Conservation (phyloP, 805 yeast genomes). For the Yamadazyma takamatsuzukensis region DNA sequence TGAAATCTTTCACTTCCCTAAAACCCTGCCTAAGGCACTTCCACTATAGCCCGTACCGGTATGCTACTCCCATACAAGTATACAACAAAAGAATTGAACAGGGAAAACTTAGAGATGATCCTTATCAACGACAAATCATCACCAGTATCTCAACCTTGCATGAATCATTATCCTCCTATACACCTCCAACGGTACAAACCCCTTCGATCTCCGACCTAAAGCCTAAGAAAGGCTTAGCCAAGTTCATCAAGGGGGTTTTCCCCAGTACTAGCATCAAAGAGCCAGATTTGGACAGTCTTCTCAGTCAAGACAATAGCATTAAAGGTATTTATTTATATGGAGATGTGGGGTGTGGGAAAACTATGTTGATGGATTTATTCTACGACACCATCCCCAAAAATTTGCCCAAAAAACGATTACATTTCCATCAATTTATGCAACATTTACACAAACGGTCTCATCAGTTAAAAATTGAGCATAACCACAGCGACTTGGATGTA, state of each 20-base stretch:
- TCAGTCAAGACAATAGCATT: slow-evolving; percentile 30
- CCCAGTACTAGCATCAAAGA: slow-evolving; percentile 4
- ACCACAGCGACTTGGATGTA: slow-evolving; percentile 63
- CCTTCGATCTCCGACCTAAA: slow-evolving; percentile 52
- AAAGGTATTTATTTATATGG: slow-evolving; percentile 94
- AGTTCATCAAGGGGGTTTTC: slow-evolving; percentile 22
- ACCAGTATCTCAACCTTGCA: slow-evolving; percentile 59
- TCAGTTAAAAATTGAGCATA: slow-evolving; percentile 59
- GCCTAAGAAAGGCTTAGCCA: slow-evolving; percentile 45
- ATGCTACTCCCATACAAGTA: slow-evolving; percentile 38
- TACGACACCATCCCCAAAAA: slow-evolving; percentile 78
- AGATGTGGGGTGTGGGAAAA: slow-evolving; percentile 98
- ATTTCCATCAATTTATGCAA: slow-evolving; percentile 98
- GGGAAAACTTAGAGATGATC: slow-evolving; percentile 64
- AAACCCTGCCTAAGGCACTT: no score
- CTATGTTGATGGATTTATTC: slow-evolving; percentile 96
- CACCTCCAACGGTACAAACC: slow-evolving; percentile 55
- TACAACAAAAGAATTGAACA: slow-evolving; percentile 47
- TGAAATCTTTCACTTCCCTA: no score
- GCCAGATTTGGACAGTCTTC: slow-evolving; percentile 8
- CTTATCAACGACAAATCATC: slow-evolving; percentile 74
- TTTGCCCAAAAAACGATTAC: slow-evolving; percentile 75
- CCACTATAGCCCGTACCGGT: no score
- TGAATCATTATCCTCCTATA: slow-evolving; percentile 47
- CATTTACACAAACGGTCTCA: slow-evolving; percentile 84